phyloP scores from a whole-genome alignment of 805 yeast genomes.

The Candida boleticola region DNA sequence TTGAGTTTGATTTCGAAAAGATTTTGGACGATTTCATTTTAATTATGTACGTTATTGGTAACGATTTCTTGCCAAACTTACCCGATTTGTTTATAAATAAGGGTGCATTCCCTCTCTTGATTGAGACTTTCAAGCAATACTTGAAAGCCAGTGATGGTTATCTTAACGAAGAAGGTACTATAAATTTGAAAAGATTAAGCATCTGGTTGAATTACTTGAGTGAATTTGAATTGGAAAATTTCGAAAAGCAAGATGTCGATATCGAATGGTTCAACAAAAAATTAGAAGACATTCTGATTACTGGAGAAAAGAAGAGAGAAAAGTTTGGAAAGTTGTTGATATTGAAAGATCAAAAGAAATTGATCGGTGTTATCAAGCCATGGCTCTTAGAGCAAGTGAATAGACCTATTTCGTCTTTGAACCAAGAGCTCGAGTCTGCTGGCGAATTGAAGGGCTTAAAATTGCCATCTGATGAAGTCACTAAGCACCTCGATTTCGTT shows the following conservation, averaged over 20 bases:
- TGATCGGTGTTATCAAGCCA: constrained; percentile 57
- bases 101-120: constrained; percentile 92
- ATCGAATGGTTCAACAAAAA: constrained; percentile 89
- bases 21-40: constrained; percentile 89
- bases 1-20: constrained; percentile 81
- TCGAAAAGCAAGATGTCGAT: constrained; percentile 81
- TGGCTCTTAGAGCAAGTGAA: constrained; percentile 44
- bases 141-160: constrained; percentile 77
- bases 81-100: constrained; percentile 92
- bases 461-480: constrained; percentile 42
- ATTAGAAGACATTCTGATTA: constrained; percentile 71
- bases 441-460: constrained; percentile 15
- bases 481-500: constrained; percentile 57
- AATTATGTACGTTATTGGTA: constrained; percentile 92
- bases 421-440: constrained; percentile 27
- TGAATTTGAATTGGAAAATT: constrained; percentile 78
- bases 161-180: constrained; percentile 76
- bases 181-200: constrained; percentile 69
- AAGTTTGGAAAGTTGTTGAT: constrained; percentile 63
- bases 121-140: constrained; percentile 84
- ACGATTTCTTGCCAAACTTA: constrained; percentile 94
- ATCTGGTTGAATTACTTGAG: constrained; percentile 75
- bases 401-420: constrained; percentile 30
- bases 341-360: constrained; percentile 69
- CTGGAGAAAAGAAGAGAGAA: constrained; percentile 68